Evolutionary conservation across 148 eudicot genomes (phyloP).

Genomic region (Rheum nobile): DNA sequence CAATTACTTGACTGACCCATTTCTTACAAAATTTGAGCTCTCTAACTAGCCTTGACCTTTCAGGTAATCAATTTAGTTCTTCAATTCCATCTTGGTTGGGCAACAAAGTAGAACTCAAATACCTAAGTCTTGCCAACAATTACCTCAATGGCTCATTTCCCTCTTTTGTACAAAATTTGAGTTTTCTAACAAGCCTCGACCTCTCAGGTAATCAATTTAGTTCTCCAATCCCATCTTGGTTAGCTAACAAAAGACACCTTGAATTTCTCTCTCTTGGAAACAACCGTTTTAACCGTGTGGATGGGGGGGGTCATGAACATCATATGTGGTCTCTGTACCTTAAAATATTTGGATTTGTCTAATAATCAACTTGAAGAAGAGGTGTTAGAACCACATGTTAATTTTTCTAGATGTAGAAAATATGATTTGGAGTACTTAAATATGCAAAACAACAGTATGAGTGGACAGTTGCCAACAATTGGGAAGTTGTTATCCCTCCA

Average conservation of each 20-base stretch:
- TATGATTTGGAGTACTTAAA: not conserved
- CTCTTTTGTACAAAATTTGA: not conserved
- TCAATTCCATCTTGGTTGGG: not conserved
- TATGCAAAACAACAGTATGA: not conserved
- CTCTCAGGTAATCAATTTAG: not conserved
- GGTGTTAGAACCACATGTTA: not conserved
- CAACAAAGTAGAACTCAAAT: not conserved
- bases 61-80: not conserved
- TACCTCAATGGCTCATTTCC: not conserved
- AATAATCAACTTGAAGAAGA: not conserved
- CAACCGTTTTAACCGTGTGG: constrained; percentile 8
- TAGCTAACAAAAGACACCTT: not conserved
- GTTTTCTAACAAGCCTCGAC: not conserved
- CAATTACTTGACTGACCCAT: not conserved
- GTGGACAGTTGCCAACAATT: not conserved
- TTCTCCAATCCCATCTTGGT: not conserved
- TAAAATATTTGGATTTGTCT: not conserved
- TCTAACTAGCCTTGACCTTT: not conserved
- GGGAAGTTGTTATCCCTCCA: not conserved
- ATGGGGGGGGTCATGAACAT: not conserved
- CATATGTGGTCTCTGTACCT: not conserved
- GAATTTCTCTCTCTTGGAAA: not conserved
- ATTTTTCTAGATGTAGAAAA: not conserved
- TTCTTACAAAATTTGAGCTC: not conserved
- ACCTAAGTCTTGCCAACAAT: not conserved